Base-by-base conservation (phyloP, 2,329 filamentous ascomycete genomes). In the Fusarium burgessii region DNA sequence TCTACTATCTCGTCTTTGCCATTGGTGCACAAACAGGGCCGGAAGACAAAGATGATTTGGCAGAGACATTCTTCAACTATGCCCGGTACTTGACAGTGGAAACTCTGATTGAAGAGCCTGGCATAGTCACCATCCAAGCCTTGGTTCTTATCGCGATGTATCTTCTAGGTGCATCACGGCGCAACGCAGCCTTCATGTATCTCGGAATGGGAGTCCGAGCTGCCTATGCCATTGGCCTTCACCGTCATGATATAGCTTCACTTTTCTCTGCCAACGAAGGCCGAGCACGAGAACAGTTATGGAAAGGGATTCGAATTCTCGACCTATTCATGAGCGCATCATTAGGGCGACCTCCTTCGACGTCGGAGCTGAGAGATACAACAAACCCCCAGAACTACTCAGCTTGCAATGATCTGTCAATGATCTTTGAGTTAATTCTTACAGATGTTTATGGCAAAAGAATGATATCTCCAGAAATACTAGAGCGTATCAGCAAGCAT, bases 101-200 rank as follows among this genome's bases (percentile, higher is more conserved):
- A 12, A 75, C 71, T 5, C 71, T 80, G 25, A 79, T 80, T 66
- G 78, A 82, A 47, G 78, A 81, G n/a, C 80, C 80, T 1, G 78
- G 75, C 7, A 72, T 81, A 7, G 63, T 70, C 4, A 79, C 79
- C 2, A 76, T 82, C n/a, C 76, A 79, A 56, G 73, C 76, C 18
- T 74, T 80, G 51, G 64, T 78, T 1, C 72, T 82, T n/a, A 77
- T 83, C 60, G 76, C 80, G 14, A 78, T 81, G 73, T 82, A 81
- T 58, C 74, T 83, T 0, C 66, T 82, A 0, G 77, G 76, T 4
- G 78, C 77, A 5, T 81, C 78, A 5, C 76, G 79, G 4, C 74
- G 78, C 1, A 82, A 81, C 40, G 78, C 81, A 6, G 81, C 81
- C 0, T 81, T 80, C 14, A 80, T 82, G 78, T 77, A 81, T 32